These are phyloP conservation scores for Candida sojae DNA, from an alignment of 1,139 yeast genomes.

Conservation along the genomic window DNA sequence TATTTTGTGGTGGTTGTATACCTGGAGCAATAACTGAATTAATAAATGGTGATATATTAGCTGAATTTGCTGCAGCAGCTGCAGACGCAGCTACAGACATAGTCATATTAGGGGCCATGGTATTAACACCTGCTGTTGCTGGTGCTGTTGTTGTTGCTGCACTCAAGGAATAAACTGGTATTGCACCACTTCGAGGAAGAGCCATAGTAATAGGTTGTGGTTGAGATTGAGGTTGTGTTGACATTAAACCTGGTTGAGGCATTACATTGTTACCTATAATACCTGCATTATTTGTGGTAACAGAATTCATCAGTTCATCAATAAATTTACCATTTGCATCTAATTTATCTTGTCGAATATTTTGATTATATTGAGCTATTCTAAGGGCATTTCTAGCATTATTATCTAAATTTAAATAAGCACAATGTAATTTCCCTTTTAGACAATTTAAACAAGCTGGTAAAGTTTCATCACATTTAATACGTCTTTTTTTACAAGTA, in stretches of 20 bases:
- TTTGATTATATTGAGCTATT: constrained; percentile 53
- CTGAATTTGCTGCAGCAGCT: constrained; percentile 4
- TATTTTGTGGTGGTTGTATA: constrained; percentile 1
- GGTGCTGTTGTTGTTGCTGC: background rate
- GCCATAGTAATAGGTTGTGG: background rate
- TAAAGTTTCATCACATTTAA: constrained; percentile 66
- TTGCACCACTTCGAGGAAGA: background rate
- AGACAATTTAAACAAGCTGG: constrained; percentile 64
- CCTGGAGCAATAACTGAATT: constrained; percentile 7
- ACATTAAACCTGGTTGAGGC: background rate
- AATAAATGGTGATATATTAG: constrained; percentile 4
- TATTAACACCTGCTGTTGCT: background rate
- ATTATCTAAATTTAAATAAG: constrained; percentile 52
- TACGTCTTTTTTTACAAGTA: constrained; percentile 65
- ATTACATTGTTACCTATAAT: background rate
- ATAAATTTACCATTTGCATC: constrained; percentile 11
- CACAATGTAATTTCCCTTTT: constrained; percentile 59
- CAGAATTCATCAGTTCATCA: constrained; percentile 4
- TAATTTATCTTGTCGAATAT: constrained; percentile 33
- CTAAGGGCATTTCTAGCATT: constrained; percentile 52
- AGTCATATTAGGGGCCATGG: constrained; percentile 7
- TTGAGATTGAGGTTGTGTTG: background rate
- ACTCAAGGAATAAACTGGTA: background rate
- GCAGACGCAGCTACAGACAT: constrained; percentile 7
- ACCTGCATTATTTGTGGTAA: background rate